Base-by-base conservation (phyloP, 768 basidiomycete genomes). In the Gloeophyllum trabeum region DNA sequence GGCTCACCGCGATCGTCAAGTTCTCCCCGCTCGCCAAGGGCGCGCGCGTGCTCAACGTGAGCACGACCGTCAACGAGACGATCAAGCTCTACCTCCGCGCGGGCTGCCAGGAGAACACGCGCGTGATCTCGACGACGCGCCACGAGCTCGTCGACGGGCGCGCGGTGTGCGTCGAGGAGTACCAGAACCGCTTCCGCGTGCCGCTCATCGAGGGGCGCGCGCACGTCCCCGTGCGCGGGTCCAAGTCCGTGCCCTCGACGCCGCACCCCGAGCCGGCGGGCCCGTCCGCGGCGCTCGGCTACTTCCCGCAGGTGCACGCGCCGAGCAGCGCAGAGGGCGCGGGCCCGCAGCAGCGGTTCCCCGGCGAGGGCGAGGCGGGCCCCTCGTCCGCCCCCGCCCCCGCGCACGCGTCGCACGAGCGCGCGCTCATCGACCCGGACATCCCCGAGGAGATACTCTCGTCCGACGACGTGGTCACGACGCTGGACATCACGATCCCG, bases 11-110 rank as follows among this genome's bases (percentile, higher is more conserved):
- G 0, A 63, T 82, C 10, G 73, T 90, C 59, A 96, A 94, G 57
- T 87, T 96, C 56, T 78, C 79, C 24, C 92, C 94, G 0, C 63
- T 96, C 18, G 64, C 70, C 28, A 97, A 98, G 59, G 94, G 94
- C 5, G 80, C 84, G 4, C 65, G 69, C 36, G 80, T 97, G 14
- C 60, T 76, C 4, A 71, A 61, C 36, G 72, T 94, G 19, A 59
- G 67, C 16, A 86, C 82, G 3, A 69, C 75, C 5, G 64, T 97
- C 36, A 76, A 79, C 46, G 91, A 98, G 60, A 73, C 73, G 3
- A 75, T 76, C 1, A 87, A 81, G 57, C 54, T 85, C 1, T 67
- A 67, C 48, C 62, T 61, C 19, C 72, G 78, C 26, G 60, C 67
- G 12, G 71, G 75, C 5, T 54, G 60, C 24, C 79, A 81, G 53